Conservation (phyloP, 73 alveolate genomes). For the Tetrahymena borealis region DNA sequence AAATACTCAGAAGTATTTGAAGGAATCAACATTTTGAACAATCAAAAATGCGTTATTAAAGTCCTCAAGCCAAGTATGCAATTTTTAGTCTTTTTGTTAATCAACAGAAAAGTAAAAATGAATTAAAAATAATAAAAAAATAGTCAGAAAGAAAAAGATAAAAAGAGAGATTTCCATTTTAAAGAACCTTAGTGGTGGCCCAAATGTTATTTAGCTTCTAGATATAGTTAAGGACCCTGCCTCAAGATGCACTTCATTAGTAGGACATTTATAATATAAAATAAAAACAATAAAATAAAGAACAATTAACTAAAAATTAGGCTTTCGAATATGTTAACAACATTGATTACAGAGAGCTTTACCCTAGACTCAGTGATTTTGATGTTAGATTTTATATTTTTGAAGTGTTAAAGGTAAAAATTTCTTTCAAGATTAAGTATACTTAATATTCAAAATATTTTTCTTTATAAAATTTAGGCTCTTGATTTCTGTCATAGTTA, state of each 20-base stretch:
- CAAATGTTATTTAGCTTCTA: constrained; percentile 83
- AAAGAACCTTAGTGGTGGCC: constrained; percentile 90
- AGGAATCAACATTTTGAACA: constrained; percentile 66
- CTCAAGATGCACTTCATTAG: constrained; percentile 81
- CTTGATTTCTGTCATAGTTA: constrained; percentile 73
- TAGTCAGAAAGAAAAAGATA: constrained; percentile 64
- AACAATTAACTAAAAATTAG: not conserved
- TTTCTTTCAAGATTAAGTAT: not conserved
- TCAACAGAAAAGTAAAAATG: too few relatives aligned
- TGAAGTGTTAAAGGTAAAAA: constrained; percentile 77
- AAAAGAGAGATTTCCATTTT: constrained; percentile 87
- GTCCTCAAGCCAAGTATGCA: constrained; percentile 65
- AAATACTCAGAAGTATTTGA: constrained; percentile 83
- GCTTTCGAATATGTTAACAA: constrained; percentile 89
- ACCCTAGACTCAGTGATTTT: constrained; percentile 81
- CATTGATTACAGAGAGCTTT: constrained; percentile 77
- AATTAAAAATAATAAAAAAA: too few relatives aligned
- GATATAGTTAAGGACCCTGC: constrained; percentile 96
- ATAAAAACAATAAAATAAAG: not conserved
- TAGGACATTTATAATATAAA: not conserved
- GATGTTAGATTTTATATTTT: constrained; percentile 88
- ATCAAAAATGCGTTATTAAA: constrained; percentile 66
- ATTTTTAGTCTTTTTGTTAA: not conserved
- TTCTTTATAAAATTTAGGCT: constrained; percentile 27
- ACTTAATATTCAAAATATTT: not conserved